These are phyloP conservation scores for Candida qinlingensis DNA, from an alignment of 805 yeast species.

Conservation along the genomic window DNA sequence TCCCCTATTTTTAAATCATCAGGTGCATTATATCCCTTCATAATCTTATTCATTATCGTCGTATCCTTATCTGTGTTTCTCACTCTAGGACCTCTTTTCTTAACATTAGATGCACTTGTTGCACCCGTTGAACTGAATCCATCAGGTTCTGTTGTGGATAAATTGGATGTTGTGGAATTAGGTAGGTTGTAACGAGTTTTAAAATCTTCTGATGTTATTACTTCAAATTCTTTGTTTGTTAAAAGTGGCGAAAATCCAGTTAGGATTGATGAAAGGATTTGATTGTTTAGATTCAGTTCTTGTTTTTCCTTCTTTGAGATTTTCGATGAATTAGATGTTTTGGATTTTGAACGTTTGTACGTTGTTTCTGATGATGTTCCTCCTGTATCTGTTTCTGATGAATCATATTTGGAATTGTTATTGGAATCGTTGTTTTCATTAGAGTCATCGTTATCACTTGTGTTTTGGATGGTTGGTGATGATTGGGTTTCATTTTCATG, in stretches of 20 bases:
- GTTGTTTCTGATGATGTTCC: slow-evolving; percentile 5
- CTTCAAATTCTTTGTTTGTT: slow-evolving; percentile 28
- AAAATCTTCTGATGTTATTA: slow-evolving; percentile 24
- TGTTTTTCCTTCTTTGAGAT: background rate
- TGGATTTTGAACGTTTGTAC: background rate
- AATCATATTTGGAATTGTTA: background rate
- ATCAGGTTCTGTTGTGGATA: background rate
- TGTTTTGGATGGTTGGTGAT: background rate
- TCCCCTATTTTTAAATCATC: slow-evolving; percentile 23
- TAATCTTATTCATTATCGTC: slow-evolving; percentile 19
- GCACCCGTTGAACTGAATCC: background rate
- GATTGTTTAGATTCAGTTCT: slow-evolving; percentile 2
- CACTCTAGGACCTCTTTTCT: slow-evolving; percentile 6
- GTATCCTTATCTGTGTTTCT: slow-evolving; percentile 9
- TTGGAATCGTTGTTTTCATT: background rate
- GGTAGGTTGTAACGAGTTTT: slow-evolving; percentile 8
- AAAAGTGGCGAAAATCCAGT: slow-evolving; percentile 30
- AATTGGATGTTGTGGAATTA: background rate
- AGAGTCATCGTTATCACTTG: background rate
- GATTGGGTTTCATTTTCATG: background rate
- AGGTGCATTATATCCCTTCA: slow-evolving; percentile 27
- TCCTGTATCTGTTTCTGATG: slow-evolving; percentile 19
- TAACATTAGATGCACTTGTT: background rate
- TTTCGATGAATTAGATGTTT: background rate
- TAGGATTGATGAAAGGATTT: slow-evolving; percentile 13